A percentile compares a stretch with the other conserved stretches of the same genome.
These are phyloP conservation scores for Mycena galericulata DNA, from an alignment of 768 basidiomycete genomes.

Conservation along the genomic window DNA sequence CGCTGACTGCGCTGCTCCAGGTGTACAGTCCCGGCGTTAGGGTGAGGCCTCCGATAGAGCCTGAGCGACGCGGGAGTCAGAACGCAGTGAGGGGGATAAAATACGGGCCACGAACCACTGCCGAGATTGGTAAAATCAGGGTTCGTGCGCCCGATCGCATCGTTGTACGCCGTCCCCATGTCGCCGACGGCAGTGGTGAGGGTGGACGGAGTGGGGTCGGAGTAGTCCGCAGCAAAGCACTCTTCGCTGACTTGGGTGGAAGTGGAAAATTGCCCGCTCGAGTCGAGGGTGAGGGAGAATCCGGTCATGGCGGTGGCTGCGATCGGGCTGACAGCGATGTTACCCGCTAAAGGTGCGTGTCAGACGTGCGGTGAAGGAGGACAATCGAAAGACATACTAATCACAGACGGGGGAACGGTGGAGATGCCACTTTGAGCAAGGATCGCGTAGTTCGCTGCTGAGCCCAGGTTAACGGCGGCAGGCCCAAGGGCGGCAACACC, in stretches of 20 bases:
- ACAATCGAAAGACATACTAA: neutral
- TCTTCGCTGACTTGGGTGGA: neutral
- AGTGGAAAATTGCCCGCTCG: slow-evolving; percentile 29
- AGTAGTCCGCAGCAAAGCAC: neutral
- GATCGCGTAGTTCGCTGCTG: slow-evolving; percentile 20
- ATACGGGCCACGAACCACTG: neutral
- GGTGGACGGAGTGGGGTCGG: neutral
- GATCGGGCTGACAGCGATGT: slow-evolving; percentile 39
- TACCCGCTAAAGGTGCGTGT: slow-evolving; percentile 20
- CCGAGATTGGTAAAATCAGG: slow-evolving; percentile 6
- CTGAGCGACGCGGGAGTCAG: neutral
- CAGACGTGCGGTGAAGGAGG: too few species aligned
- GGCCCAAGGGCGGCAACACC: slow-evolving; percentile 11
- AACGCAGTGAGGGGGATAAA: neutral
- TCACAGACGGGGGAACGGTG: slow-evolving; percentile 12
- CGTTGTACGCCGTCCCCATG: neutral
- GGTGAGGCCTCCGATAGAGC: neutral
- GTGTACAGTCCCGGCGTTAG: neutral
- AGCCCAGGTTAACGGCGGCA: slow-evolving; percentile 9
- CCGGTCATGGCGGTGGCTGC: slow-evolving; percentile 37
- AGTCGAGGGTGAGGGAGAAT: slow-evolving; percentile 35
- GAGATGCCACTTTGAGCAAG: slow-evolving; percentile 18
- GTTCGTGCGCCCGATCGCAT: neutral
- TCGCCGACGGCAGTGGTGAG: neutral
- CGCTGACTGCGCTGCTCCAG: neutral